A percentile compares a stretch with the other conserved stretches of the same genome.
phyloP scores from a whole-genome alignment of 495 filamentous ascomycete genomes.

The Aspergillus biplanus region DNA sequence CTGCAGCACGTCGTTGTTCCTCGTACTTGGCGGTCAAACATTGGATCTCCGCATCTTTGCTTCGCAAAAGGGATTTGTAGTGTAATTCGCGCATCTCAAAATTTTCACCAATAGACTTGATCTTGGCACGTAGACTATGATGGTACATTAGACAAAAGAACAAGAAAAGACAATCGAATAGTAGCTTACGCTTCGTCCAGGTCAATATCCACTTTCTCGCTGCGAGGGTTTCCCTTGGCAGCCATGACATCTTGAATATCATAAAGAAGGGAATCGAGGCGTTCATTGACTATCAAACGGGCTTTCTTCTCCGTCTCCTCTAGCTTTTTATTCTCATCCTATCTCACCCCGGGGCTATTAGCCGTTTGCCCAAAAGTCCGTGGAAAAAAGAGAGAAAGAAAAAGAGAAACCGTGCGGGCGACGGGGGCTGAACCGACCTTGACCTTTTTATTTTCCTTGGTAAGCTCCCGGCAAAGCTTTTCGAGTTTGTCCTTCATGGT shows the following conservation, averaged over 20 bases:
- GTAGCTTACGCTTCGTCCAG: conserved; percentile 78
- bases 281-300: conserved; percentile 81
- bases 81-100: conserved; percentile 93
- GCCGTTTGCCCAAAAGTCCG: neutral
- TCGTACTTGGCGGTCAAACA: conserved; percentile 85
- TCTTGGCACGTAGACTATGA: conserved; percentile 79
- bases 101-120: conserved; percentile 93
- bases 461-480: conserved; percentile 88
- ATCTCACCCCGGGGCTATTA: conserved; percentile 17
- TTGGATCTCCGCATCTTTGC: conserved; percentile 96
- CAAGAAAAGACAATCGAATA: neutral
- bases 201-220: conserved; percentile 76
- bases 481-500: conserved; percentile 92
- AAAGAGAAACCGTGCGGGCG: neutral
- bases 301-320: conserved; percentile 81
- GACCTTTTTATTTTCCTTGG: conserved; percentile 94
- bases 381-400: too few species aligned
- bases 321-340: conserved; percentile 91
- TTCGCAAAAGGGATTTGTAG: conserved; percentile 84
- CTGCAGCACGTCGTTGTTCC: conserved; percentile 83
- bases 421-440: conserved; percentile 63
- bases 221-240: conserved; percentile 75
- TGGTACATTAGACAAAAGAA: conserved; percentile 8
- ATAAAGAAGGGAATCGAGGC: conserved; percentile 71
- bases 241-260: conserved; percentile 82